Evolutionary conservation across 164 flowering plant species (phyloP), one percentile per base, ranked within the genome.

Genomic region (grape (Vitis vinifera)): DNA sequence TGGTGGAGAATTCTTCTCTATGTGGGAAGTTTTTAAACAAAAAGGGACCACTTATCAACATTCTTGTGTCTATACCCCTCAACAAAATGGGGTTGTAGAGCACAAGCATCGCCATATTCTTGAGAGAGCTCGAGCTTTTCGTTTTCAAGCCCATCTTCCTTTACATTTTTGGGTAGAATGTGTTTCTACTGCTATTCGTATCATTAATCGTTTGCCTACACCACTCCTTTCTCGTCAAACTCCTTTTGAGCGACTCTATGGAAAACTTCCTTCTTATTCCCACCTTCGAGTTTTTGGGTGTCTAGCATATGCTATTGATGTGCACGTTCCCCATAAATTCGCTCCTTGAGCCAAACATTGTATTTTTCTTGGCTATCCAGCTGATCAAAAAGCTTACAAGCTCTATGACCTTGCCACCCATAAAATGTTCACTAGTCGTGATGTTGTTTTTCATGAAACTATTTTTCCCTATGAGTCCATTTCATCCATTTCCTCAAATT

Each of bases 321-420:
- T 10, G 3, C 17, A 16, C 8, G 29, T 1, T 14, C 2, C 10
- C 3, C 62, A 71, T 59, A 74, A 74, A 27, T 74, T 74, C 59
- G 53, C 14, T 6, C 1, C 53, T 31, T 17, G 69, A 7, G 16
- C 62, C 29, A 58, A 15, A 7, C 15, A 1, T 3, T 61, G 71
- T 58, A 55, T 70, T 8, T 75, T 70, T 70, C 44, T 75, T 9
- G 78, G 71, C 1, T 75, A 70, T 55, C 71, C 66, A 8, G 44
- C 8, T 59, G 70, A 63, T 3, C 30, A 65, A 9, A 70, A 69
- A 19, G 78, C 70, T 3, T 75, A 59, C 60, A 16, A 12, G 5
- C 15, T 68, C 10, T 66, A 52, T 70, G 70, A 75, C 47, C 9
- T 75, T 3, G 67, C 70, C 9, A 65, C 60, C 2, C 8, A 49